A percentile compares a stretch with the other conserved stretches of the same genome.
These are phyloP conservation scores for Hymenoscyphus infarciens DNA, from an alignment of 2,329 filamentous ascomycete species.

Conservation along the genomic window DNA sequence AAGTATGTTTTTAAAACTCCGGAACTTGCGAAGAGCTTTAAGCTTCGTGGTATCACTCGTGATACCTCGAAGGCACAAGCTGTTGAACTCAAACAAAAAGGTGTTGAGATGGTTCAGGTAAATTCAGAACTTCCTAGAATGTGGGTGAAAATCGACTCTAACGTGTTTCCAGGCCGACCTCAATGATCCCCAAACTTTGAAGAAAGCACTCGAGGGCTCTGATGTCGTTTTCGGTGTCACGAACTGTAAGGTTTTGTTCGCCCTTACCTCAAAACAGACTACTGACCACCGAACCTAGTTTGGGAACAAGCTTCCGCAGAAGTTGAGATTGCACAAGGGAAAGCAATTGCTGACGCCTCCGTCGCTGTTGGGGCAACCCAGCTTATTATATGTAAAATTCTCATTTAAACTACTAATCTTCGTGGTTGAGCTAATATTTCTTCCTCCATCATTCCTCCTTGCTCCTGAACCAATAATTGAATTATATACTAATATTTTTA, in stretches of 20 bases:
- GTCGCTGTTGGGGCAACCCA: constrained; percentile 22
- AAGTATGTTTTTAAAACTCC: constrained; percentile 43
- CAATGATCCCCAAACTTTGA: constrained; percentile 38
- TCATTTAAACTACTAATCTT: no score
- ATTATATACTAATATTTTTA: constrained; percentile 39
- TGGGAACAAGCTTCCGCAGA: constrained; percentile 29
- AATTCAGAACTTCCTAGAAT: no score
- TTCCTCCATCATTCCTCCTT: no score
- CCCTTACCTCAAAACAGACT: no score
- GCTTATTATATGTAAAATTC: no score
- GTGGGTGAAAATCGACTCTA: no score
- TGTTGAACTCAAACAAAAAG: constrained; percentile 36
- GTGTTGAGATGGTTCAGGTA: constrained; percentile 37
- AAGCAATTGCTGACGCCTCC: constrained; percentile 37
- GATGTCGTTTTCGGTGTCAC: constrained; percentile 44
- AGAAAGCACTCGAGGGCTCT: constrained; percentile 40
- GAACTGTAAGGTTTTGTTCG: neutral
- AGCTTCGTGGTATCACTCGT: constrained; percentile 47
- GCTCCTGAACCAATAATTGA: constrained; percentile 7
- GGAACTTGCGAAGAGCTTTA: constrained; percentile 44
- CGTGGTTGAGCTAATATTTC: no score
- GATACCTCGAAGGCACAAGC: constrained; percentile 41
- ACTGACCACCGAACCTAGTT: no score
- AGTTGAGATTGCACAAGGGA: constrained; percentile 34
- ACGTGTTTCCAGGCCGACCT: constrained; percentile 33